Conservation (phyloP, 2,329 filamentous ascomycete species). For the Phyllosticta paracitricarpa region DNA sequence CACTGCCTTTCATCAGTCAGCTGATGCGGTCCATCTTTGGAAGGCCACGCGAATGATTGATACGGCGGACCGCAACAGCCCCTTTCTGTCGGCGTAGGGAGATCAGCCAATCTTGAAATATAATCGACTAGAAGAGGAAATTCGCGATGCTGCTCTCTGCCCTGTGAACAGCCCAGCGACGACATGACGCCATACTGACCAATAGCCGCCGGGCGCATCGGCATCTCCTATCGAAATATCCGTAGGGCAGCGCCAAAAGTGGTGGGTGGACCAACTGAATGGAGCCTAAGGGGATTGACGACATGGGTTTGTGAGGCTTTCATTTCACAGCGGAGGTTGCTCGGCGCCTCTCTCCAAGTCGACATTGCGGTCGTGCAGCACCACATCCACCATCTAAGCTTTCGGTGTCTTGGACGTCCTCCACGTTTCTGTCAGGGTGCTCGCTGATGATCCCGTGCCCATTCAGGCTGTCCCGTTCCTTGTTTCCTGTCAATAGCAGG, state of each 20-base stretch:
- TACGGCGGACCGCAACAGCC: neutral
- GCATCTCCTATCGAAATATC: neutral
- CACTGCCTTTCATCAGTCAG: neutral
- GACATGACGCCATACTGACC: neutral
- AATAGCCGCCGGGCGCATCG: neutral
- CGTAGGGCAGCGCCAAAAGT: neutral
- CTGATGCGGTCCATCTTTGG: neutral
- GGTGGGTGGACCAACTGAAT: neutral
- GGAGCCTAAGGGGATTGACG: neutral
- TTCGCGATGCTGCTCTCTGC: neutral
- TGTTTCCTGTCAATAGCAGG: neutral
- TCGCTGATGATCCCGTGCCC: neutral
- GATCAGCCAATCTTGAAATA: neutral
- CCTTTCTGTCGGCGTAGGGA: neutral
- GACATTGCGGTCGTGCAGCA: neutral
- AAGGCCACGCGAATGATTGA: neutral
- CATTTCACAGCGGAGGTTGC: neutral
- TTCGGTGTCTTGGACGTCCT: neutral
- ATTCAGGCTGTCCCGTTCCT: neutral
- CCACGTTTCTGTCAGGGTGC: neutral
- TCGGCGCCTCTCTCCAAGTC: neutral
- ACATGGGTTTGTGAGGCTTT: neutral
- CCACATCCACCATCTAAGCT: neutral
- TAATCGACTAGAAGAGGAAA: neutral
- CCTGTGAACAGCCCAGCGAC: neutral